phyloP scores from a whole-genome alignment of 345 rosid species.

The Iberis pinnata region DNA sequence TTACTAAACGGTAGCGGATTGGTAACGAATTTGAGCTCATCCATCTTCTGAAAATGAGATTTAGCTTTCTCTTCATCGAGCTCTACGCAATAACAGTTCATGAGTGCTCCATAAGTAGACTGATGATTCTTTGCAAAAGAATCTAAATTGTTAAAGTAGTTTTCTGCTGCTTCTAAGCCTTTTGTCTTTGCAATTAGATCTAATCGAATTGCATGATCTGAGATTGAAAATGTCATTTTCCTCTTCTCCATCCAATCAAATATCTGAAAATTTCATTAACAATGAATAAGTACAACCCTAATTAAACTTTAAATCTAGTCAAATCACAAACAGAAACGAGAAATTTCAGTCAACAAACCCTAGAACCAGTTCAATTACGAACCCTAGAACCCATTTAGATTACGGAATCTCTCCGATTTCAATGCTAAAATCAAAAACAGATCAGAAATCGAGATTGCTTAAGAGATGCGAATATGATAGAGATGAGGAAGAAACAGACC shows the following conservation, averaged over 20 bases:
- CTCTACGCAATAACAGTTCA: slow-evolving; percentile 56
- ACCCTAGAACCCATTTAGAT: background rate
- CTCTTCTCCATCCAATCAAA: slow-evolving; percentile 86
- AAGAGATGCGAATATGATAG: background rate
- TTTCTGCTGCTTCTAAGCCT: slow-evolving; percentile 58
- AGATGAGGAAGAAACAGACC: slow-evolving; percentile 31
- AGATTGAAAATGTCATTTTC: slow-evolving; percentile 37
- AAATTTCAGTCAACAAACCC: background rate
- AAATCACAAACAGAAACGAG: background rate
- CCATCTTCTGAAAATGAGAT: slow-evolving; percentile 51
- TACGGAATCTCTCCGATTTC: no score
- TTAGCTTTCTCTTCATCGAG: slow-evolving; percentile 49
- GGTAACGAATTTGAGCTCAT: slow-evolving; percentile 33
- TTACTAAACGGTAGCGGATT: slow-evolving; percentile 45
- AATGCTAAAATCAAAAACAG: background rate
- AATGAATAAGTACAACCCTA: no score
- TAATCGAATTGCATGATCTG: slow-evolving; percentile 46
- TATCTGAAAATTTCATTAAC: slow-evolving; percentile 26
- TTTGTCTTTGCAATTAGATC: slow-evolving; percentile 58
- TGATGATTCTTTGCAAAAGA: slow-evolving; percentile 31
- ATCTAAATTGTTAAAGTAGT: slow-evolving; percentile 39
- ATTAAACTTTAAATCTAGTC: background rate
- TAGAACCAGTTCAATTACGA: background rate
- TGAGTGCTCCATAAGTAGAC: slow-evolving; percentile 50
- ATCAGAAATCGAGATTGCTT: background rate